phyloP scores from a whole-genome alignment of 1,284 basidiomycete species.

The Apiotrichum mycotoxinovorans region DNA sequence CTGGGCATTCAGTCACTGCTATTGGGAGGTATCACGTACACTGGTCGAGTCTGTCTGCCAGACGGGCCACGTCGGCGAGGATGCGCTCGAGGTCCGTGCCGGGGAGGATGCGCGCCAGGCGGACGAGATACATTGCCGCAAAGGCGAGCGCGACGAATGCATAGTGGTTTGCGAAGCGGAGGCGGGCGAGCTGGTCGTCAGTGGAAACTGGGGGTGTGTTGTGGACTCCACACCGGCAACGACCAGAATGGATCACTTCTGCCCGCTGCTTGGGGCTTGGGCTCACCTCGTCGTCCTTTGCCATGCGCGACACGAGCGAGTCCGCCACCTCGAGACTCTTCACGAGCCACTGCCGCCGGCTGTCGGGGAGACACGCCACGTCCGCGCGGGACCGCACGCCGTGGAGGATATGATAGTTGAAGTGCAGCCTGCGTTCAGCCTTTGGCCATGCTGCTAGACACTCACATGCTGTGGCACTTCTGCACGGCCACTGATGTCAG shows the following conservation, averaged over 20 bases:
- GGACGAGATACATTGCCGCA: constrained; percentile 3
- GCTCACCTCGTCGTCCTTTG: background rate
- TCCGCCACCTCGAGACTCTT: background rate
- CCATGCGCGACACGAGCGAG: constrained; percentile 1
- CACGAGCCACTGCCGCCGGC: background rate
- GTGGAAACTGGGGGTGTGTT: no score
- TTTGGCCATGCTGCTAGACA: background rate
- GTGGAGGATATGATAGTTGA: constrained; percentile 1
- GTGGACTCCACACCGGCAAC: no score
- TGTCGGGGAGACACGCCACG: background rate
- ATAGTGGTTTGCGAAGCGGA: constrained; percentile 2
- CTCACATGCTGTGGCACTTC: background rate
- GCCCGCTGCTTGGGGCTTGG: no score
- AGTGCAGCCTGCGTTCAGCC: background rate
- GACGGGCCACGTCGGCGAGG: background rate
- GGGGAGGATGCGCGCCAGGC: constrained; percentile 4
- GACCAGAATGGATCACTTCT: background rate
- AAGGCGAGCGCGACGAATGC: constrained; percentile 4
- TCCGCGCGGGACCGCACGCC: background rate
- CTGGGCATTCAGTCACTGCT: background rate
- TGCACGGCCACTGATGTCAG: background rate
- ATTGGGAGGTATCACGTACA: background rate
- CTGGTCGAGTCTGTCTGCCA: background rate
- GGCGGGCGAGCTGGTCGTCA: background rate
- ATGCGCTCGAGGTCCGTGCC: background rate